Base-by-base conservation (phyloP, 805 yeast species). In the Clavispora carvajalis region DNA sequence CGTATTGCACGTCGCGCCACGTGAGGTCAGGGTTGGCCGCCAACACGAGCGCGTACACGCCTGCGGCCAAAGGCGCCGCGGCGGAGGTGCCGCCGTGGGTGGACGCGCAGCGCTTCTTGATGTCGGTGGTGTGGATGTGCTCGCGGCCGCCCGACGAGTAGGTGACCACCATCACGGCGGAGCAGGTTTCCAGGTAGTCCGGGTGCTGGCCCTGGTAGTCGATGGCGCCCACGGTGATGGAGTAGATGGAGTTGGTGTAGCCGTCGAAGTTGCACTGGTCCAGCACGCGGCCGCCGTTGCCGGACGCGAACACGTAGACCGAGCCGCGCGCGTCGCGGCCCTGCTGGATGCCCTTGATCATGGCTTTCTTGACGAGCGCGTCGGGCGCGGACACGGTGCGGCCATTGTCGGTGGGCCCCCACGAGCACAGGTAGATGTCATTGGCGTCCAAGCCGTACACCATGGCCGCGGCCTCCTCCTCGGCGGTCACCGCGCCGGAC, bases 351-450 rank as follows among this genome's bases (percentile, higher is more conserved):
- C 96, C 97, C 54, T 80, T 84, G n/a, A 85, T 58, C 60, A 93
- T 74, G 1, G 98, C 95, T 45, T 85, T 79, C 53, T 77, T 76
- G 6, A 91, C 96, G 22, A 91, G 54, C 24, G 67, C 59, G 18
- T 86, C 85, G 0, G 99, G 99, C 3, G 79, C 93, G 38, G 86
- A 89, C 73, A 93, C 77, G 1, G 95, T 77, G 41, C 61, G 71
- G 0, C 99, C 99, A 59, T 91, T 86, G 60, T 93, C 99, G 3
- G 88, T 76, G 2, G 99, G 99, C 7, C 99, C 99, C 99, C 99
- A 93, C 3, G 96, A 88, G 62, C 99, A 93, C 3, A 96, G 86
- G 59, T 89, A 93, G 29, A 93, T 93, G 60, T 93, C 96, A 61
- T 93, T 93, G 21, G 78, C 76, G 46, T 87, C 90, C 47, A 85